A percentile compares a stretch with the other conserved stretches of the same genome.
These are phyloP conservation scores for Fraxinus americana DNA, from an alignment of 257 asterid genomes.

Conservation along the genomic window DNA sequence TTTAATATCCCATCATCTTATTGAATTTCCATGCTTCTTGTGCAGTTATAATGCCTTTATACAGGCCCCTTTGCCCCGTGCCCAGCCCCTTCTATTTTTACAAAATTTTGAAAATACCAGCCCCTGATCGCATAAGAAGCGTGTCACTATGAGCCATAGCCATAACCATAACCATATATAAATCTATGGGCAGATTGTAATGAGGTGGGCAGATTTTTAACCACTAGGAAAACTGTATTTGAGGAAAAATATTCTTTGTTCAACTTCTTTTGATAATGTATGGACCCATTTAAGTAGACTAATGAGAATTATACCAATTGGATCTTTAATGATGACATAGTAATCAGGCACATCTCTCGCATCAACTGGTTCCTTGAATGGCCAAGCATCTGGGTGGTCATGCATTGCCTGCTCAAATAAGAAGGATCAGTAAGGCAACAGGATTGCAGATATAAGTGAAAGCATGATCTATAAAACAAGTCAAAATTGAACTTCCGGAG, in stretches of 20 bases:
- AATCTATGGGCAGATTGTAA: background rate
- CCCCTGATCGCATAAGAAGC: background rate
- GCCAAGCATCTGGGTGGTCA: slow-evolving; percentile 99
- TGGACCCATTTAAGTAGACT: background rate
- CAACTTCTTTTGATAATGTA: background rate
- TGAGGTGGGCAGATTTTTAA: background rate
- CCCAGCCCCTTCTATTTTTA: background rate
- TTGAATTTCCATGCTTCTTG: background rate
- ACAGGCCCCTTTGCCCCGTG: background rate
- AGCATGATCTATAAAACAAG: background rate
- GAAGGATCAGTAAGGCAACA: slow-evolving; percentile 10
- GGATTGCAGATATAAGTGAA: background rate
- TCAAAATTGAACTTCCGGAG: background rate
- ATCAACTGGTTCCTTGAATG: slow-evolving; percentile 97
- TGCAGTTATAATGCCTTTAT: background rate
- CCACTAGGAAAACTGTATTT: background rate
- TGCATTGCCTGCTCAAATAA: slow-evolving; percentile 66
- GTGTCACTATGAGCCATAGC: background rate
- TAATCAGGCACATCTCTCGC: slow-evolving; percentile 97
- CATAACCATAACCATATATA: background rate
- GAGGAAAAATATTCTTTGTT: background rate
- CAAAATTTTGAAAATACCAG: background rate
- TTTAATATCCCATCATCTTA: no score
- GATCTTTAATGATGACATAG: slow-evolving; percentile 91
- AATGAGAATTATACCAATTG: slow-evolving; percentile 62